Evolutionary conservation across 306 rosid species (phyloP).

Genomic region (Fragaria iinumae): DNA sequence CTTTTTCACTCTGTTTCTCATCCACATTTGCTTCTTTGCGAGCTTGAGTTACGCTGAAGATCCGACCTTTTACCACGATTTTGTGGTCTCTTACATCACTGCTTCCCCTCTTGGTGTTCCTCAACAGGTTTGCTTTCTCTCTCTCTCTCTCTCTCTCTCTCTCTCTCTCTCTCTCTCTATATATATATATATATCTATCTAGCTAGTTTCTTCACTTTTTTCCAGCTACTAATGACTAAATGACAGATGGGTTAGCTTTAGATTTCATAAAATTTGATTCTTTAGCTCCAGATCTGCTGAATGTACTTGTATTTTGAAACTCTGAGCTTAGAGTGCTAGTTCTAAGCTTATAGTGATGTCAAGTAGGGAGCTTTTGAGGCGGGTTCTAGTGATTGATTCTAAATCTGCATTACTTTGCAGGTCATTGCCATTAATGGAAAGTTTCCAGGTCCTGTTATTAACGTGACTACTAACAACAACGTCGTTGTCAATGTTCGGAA

Average conservation of each 20-base stretch:
- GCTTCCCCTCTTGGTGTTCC: conserved; percentile 52
- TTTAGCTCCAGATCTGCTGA: conserved; percentile 44
- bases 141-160: conserved; percentile 3
- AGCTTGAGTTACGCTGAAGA: conserved; percentile 44
- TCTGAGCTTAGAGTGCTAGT: conserved; percentile 13
- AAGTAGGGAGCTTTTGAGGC: conserved; percentile 9
- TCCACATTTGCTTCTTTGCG: conserved; percentile 38
- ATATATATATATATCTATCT: neutral
- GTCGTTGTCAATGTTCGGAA: conserved; percentile 79
- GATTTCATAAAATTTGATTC: conserved; percentile 28
- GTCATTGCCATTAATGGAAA: conserved; percentile 79
- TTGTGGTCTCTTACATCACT: conserved; percentile 55
- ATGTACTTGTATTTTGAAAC: conserved; percentile 11
- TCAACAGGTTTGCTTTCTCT: conserved; percentile 44
- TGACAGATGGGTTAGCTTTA: conserved; percentile 29
- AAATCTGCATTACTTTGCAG: conserved; percentile 46
- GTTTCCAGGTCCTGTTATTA: conserved; percentile 87
- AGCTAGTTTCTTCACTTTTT: neutral
- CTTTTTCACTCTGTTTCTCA: conserved; percentile 21
- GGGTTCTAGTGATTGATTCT: conserved; percentile 10
- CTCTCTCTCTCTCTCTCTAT: conserved; percentile 17
- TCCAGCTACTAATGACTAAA: neutral
- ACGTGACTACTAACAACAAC: conserved; percentile 85
- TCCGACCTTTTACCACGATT: conserved; percentile 37
- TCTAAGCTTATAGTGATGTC: conserved; percentile 7